Evolutionary conservation across 2,329 filamentous ascomycete genomes (phyloP).

Genomic region (Epichloe glyceriae): DNA sequence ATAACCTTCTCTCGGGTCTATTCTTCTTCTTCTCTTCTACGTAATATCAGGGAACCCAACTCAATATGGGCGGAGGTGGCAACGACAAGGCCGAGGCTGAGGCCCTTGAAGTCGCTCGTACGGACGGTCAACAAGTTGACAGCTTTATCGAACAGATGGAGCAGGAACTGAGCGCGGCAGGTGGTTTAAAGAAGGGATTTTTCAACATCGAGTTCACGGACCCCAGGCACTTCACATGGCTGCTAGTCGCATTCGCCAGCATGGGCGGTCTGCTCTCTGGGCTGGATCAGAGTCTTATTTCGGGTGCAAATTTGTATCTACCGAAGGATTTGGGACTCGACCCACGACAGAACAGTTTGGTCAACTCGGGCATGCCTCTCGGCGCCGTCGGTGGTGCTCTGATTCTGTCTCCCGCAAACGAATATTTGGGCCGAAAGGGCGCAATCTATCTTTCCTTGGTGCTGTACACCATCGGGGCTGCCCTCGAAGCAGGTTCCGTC

Average conservation of each 20-base stretch:
- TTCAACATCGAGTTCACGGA: slow-evolving; percentile 48
- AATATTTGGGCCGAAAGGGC: slow-evolving; percentile 52
- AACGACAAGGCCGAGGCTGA: slow-evolving; percentile 19
- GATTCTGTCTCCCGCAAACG: slow-evolving; percentile 53
- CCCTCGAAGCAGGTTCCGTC: slow-evolving; percentile 52
- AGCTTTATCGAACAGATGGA: slow-evolving; percentile 29
- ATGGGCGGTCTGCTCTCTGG: slow-evolving; percentile 63
- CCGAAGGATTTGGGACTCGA: slow-evolving; percentile 44
- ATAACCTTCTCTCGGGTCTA: background rate
- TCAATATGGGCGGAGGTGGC: slow-evolving; percentile 3
- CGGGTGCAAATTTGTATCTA: slow-evolving; percentile 55
- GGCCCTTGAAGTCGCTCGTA: slow-evolving; percentile 23
- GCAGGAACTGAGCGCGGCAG: slow-evolving; percentile 21
- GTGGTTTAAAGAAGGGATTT: slow-evolving; percentile 23
- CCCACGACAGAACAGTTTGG: slow-evolving; percentile 46
- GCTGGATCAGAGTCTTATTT: slow-evolving; percentile 61
- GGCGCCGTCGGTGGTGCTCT: slow-evolving; percentile 59
- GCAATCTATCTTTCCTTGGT: slow-evolving; percentile 58
- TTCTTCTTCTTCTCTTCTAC: background rate
- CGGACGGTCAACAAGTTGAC: slow-evolving; percentile 23
- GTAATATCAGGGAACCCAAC: background rate
- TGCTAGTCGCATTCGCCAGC: slow-evolving; percentile 58
- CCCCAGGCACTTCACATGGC: slow-evolving; percentile 52
- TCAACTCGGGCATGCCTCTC: slow-evolving; percentile 59
- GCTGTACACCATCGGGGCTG: slow-evolving; percentile 58